Base-by-base conservation (phyloP, 306 rosid genomes). In the Rosa multiflora region DNA sequence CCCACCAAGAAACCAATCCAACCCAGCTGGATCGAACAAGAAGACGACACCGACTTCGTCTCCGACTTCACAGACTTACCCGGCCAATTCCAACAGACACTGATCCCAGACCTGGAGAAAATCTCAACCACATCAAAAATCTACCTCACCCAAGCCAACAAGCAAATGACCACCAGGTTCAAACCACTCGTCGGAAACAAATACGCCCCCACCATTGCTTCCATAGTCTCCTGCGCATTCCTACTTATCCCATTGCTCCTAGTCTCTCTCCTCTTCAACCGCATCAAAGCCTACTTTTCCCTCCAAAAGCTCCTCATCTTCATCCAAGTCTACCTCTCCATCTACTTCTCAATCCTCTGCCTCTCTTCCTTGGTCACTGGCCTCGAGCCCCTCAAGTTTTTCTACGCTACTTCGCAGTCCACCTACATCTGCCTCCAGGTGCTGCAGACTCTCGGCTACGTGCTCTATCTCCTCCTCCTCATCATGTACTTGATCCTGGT, bases 161-260 rank as follows among this genome's bases (percentile, higher is more conserved):
- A 90, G 49, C 83, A 95, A 67, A 88, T 95, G 70, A 85, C 97
- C 0, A 85, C 82, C 29, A 87, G 88, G 2, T 88, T 95, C 91
- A 95, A 93, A 80, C 98, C 99, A 10, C 76, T 90, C 23, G 97
- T 95, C 8, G 98, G 99, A 4, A 89, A 88, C 84, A 93, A 90
- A 64, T 93, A 92, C 62, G 99, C 99, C 2, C 78, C 99, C 67
- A 87, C 93, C 61, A 86, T 91, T 0, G 97, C 99, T 12, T 75
- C 94, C 14, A 4, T 83, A 9, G 87, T 90, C 76, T 90, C 95
- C 0, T 88, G 78, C 55, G 87, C 91, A 0, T 90, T 89, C 87
- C 85, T 84, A 5, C n/a, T 95, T 37, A 83, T 93, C 74, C 99
- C 99, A 15, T 49, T 95, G 14, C 85, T 93, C 8, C 46, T 95